Conservation (phyloP, 768 basidiomycete species). For the Psilocybe cyanescens region DNA sequence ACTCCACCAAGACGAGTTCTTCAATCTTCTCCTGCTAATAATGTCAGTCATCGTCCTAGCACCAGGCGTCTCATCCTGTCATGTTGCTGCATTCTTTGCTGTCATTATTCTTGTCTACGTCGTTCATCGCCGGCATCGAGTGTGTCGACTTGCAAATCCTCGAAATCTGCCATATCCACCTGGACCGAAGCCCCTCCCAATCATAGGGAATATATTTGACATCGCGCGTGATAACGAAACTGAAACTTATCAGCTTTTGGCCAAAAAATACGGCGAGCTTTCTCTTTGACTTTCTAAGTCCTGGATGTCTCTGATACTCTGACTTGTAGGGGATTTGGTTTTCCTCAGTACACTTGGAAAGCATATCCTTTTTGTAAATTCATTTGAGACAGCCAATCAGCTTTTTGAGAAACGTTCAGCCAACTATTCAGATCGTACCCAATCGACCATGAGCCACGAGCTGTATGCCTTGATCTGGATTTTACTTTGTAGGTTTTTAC, state of each 20-base stretch:
- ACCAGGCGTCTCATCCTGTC: background rate
- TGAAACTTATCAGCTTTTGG: slow-evolving; percentile 42
- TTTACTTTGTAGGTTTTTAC: background rate
- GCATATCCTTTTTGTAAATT: slow-evolving; percentile 42
- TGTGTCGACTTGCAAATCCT: slow-evolving; percentile 24
- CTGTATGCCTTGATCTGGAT: slow-evolving; percentile 34
- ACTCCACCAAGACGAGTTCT: background rate
- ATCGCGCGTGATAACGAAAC: slow-evolving; percentile 43
- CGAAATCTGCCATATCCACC: slow-evolving; percentile 48
- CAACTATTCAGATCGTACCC: slow-evolving; percentile 58
- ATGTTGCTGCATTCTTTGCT: slow-evolving; percentile 8
- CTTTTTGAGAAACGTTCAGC: slow-evolving; percentile 59
- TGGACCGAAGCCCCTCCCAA: slow-evolving; percentile 54
- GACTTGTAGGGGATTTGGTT: slow-evolving; percentile 51
- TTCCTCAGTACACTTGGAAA: slow-evolving; percentile 55
- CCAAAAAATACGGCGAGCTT: slow-evolving; percentile 42
- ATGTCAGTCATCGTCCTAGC: background rate
- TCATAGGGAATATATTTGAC: slow-evolving; percentile 58
- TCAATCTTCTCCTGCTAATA: background rate
- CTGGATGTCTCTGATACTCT: no score
- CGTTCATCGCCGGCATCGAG: slow-evolving; percentile 14
- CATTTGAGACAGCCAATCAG: slow-evolving; percentile 48
- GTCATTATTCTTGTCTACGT: slow-evolving; percentile 11
- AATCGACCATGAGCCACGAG: slow-evolving; percentile 53
- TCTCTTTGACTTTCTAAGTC: background rate